Percentiles rank a stretch among this genome's conserved stretches.
Evolutionary conservation across 2,329 filamentous ascomycete species (phyloP).

Genomic region (Emergomyces africanus): DNA sequence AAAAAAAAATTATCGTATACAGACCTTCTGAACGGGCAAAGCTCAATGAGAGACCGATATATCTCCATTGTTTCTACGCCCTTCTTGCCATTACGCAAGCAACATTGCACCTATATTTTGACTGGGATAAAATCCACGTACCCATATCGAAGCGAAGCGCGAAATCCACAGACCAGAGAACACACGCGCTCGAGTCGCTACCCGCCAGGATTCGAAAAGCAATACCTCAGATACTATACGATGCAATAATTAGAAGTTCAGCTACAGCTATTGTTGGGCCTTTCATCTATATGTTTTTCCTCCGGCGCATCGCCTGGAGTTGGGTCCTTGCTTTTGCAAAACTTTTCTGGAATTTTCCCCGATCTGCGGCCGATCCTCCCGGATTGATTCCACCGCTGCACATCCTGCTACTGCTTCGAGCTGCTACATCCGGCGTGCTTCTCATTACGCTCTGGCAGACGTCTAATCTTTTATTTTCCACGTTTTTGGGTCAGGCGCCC

Average conservation of each 20-base stretch:
- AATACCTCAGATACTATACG: conserved; percentile 19
- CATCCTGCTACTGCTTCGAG: conserved; percentile 43
- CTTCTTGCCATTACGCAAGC: conserved; percentile 59
- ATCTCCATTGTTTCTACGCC: conserved; percentile 58
- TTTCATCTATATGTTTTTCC: conserved; percentile 47
- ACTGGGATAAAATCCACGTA: conserved; percentile 56
- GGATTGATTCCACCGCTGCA: conserved; percentile 44
- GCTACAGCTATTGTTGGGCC: conserved; percentile 36
- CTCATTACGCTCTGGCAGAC: conserved; percentile 63
- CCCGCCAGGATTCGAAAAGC: conserved; percentile 25
- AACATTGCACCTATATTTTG: conserved; percentile 53
- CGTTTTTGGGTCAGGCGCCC: conserved; percentile 69
- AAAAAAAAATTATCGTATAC: background rate
- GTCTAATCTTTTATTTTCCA: conserved; percentile 62
- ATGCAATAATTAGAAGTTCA: conserved; percentile 25
- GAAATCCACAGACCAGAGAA: conserved; percentile 22
- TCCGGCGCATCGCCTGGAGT: conserved; percentile 55
- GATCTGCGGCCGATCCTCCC: conserved; percentile 50
- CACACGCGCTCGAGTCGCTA: conserved; percentile 25
- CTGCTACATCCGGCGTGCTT: conserved; percentile 49
- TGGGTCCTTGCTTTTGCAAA: conserved; percentile 58
- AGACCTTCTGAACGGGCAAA: conserved; percentile 53
- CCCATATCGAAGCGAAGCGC: conserved; percentile 29
- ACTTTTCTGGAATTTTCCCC: conserved; percentile 62
- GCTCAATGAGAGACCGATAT: conserved; percentile 78